Base-by-base conservation (phyloP, 805 yeast genomes). In the Kuraishia capsulata region DNA sequence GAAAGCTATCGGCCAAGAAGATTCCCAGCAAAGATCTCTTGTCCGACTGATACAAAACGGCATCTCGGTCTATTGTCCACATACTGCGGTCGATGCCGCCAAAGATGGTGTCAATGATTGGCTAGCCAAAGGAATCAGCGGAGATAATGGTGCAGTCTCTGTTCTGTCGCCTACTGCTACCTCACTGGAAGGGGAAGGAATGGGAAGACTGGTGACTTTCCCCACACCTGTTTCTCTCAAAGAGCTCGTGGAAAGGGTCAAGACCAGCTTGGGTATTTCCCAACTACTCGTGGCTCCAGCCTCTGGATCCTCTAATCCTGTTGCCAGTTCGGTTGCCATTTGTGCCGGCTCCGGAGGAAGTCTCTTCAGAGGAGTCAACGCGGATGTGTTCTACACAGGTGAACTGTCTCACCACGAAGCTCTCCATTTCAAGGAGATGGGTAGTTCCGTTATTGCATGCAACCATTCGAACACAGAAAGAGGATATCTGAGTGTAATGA, bases 281-380 rank as follows among this genome's bases (percentile, higher is more conserved):
- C 59, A 76, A 44, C 62, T 89, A 5, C 95, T 85, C 54, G 73
- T 86, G 2, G 85, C 86, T 2, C 51, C 64, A 0, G 54, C 45
- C 2, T 30, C 40, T 5, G 30, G 57, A 11, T 50, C 48, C 5
- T 47, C 49, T 3, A 54, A 50, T 6, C 44, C 45, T 30, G 53
- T 54, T 32, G 46, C 56, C 40, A 42, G 42, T 9, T 69, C 73
- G 0, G 64, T 88, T 18, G 97, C 97, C 1, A 57, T 92, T 13
- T 92, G 99, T 59, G 97, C 98, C 3, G 99, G 99, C 0, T 83
- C 96, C 2, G 97, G 98, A 0, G 81, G 84, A 3, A 69, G 80
- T 1, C 86, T 89, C 2, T 79, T 87, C 59, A 65, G 66, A 36
- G 78, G 78, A 0, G 67, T 70, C 2, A 42, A 62, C 16, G 76